These are phyloP conservation scores for Chlorella sorokiniana DNA, from an alignment of 139 green algal species.

Conservation along the genomic window DNA sequence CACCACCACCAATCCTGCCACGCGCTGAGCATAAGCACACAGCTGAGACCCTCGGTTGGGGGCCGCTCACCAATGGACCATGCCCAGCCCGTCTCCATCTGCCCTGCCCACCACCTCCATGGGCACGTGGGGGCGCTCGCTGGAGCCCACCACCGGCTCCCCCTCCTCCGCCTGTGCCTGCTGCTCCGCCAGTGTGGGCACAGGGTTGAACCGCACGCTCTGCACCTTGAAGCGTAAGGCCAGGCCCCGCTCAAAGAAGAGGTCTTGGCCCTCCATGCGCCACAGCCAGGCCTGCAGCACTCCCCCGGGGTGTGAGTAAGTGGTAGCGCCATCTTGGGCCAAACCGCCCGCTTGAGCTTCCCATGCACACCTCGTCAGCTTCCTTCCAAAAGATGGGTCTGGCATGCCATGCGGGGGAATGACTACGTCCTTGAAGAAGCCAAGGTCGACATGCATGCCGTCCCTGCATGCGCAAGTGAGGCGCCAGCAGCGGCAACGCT, in stretches of 20 bases:
- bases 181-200: slow-evolving; percentile 29
- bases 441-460: slow-evolving; percentile 77
- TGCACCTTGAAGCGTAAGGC: slow-evolving; percentile 42
- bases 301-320: no score
- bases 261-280: slow-evolving; percentile 28
- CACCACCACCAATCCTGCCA: no score
- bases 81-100: slow-evolving; percentile 45
- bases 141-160: slow-evolving; percentile 7
- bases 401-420: slow-evolving; percentile 77
- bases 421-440: slow-evolving; percentile 92
- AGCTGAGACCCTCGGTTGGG: background rate
- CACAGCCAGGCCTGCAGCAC: slow-evolving; percentile 39
- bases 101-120: slow-evolving; percentile 39
- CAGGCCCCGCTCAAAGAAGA: slow-evolving; percentile 41
- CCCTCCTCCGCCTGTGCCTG: slow-evolving; percentile 25
- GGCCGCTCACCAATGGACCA: slow-evolving; percentile 44
- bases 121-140: background rate
- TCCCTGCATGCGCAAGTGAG: slow-evolving; percentile 43
- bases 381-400: slow-evolving; percentile 68
- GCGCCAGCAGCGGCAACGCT: background rate
- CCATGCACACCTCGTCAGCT: slow-evolving; percentile 30
- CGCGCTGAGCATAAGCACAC: no score
- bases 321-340: no score
- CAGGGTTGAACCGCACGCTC: slow-evolving; percentile 20
- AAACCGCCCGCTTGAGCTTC: background rate